Conservation (phyloP, 164 flowering plant genomes). For the Santalum album region DNA sequence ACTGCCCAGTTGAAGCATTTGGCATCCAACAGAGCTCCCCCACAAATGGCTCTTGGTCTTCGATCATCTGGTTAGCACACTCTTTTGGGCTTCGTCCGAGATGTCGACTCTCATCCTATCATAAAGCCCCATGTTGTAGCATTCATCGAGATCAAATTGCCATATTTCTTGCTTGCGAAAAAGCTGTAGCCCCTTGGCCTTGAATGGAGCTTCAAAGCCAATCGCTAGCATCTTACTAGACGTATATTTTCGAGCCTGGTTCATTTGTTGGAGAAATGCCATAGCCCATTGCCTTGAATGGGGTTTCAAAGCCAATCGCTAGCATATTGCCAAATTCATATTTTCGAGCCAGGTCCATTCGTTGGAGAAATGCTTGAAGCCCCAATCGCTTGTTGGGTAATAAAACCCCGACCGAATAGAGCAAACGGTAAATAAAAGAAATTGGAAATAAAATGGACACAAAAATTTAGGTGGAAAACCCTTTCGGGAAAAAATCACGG, state of each 20-base stretch:
- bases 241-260: no score
- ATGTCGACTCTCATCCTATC: constrained; percentile 81
- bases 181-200: no score
- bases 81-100: constrained; percentile 75
- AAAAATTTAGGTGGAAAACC: no score
- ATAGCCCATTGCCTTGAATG: constrained; percentile 87
- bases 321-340: constrained; percentile 96
- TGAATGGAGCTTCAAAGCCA: no score
- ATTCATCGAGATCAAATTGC: constrained; percentile 63
- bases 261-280: no score
- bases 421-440: no score
- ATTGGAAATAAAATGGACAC: no score
- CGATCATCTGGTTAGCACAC: constrained; percentile 81
- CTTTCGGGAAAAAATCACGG: no score
- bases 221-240: no score
- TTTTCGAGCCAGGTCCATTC: constrained; percentile 88
- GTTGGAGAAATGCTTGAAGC: constrained; percentile 59
- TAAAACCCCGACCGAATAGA: no score
- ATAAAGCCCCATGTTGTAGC: constrained; percentile 87
- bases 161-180: constrained; percentile 89
- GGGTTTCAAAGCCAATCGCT: constrained; percentile 60
- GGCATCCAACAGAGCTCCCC: constrained; percentile 83
- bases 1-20: constrained; percentile 90
- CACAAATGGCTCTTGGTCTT: constrained; percentile 86
- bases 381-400: no score